Evolutionary conservation across 2,329 filamentous ascomycete genomes (phyloP), one percentile per base, ranked within the genome.

Genomic region (Aspergillus fructus): DNA sequence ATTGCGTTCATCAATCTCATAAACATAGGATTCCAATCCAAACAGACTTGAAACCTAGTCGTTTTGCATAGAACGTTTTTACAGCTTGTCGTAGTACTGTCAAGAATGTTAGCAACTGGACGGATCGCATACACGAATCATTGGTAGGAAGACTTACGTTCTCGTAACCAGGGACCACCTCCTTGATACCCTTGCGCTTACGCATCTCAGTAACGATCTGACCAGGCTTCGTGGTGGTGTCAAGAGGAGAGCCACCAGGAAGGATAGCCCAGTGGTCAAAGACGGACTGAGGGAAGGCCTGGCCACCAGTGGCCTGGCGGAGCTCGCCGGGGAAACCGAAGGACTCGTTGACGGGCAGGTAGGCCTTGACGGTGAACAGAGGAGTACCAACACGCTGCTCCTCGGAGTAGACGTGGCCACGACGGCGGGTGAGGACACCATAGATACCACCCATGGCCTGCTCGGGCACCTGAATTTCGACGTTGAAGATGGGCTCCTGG

Each of bases 161-260:
- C 77, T 91, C 91, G 83, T 92, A 88, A 78, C 89, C 90, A 72
- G 94, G 93, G 77, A 97, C 90, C 73, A 91, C 86, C 75, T 89
- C 82, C 91, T 99, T 99, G 85, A 99, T 84, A 91, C 93, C 94
- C 91, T 99, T 99, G 83, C 93, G 91, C 89, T 97, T 97, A 78
- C 94, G 92, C 89, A 96, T 96, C 59, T 89, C 86, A 76, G 84
- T 82, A 71, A 97, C 91, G 71, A 97, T 84, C 76, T 85, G 79
- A 77, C 93, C 94, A 72, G 89, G 85, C 86, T 93, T 91, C 74
- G 86, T 87, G 73, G 87, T 89, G 76, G 80, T 67, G 81, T 99
- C 93, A 74, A 97, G 86, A 69, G 91, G 88, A 70, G 90, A 94
- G 72, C 94, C 94, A 88, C 93, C 93, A 71, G 93, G 91, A 70